phyloP scores from a whole-genome alignment of 768 basidiomycete genomes.

The Tylopilus subfusipes region DNA sequence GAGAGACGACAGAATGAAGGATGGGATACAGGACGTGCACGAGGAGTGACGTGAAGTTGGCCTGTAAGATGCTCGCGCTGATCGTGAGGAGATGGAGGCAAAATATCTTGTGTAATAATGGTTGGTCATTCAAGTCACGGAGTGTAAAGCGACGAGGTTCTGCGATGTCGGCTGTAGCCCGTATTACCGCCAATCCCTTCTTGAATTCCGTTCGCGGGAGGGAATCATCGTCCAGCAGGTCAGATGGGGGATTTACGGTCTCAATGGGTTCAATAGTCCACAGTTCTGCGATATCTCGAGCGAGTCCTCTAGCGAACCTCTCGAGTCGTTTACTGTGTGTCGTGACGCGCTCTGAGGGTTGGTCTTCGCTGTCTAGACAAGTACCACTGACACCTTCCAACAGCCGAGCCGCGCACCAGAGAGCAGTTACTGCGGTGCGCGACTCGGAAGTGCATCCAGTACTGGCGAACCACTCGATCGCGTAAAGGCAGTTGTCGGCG shows the following conservation, averaged over 20 bases:
- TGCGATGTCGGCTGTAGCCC: slow-evolving; percentile 53
- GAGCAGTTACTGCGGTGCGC: slow-evolving; percentile 56
- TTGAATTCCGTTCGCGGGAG: slow-evolving; percentile 54
- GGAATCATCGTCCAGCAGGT: slow-evolving; percentile 31
- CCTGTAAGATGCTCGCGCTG: slow-evolving; percentile 65
- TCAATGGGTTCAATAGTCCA: slow-evolving; percentile 56
- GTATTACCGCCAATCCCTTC: slow-evolving; percentile 62
- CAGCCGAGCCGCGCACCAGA: slow-evolving; percentile 81
- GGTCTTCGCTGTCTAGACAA: slow-evolving; percentile 34
- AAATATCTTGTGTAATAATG: slow-evolving; percentile 63
- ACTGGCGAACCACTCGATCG: slow-evolving; percentile 80
- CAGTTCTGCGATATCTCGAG: slow-evolving; percentile 61
- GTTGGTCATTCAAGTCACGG: slow-evolving; percentile 41
- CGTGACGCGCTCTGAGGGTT: background rate
- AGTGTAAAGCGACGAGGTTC: slow-evolving; percentile 29
- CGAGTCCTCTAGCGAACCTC: slow-evolving; percentile 61
- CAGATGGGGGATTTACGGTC: slow-evolving; percentile 15
- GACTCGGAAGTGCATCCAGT: slow-evolving; percentile 45
- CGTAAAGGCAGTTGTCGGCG: slow-evolving; percentile 65
- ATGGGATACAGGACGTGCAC: slow-evolving; percentile 82
- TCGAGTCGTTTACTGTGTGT: slow-evolving; percentile 48
- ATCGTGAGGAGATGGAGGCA: slow-evolving; percentile 75
- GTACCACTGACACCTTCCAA: slow-evolving; percentile 66
- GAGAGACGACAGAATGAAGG: slow-evolving; percentile 80
- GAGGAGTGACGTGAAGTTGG: slow-evolving; percentile 68